A percentile compares a stretch with the other conserved stretches of the same genome.
These are phyloP conservation scores for Borealophlyctis nickersoniae DNA, from an alignment of 192 early-diverging fungal species.

Conservation along the genomic window DNA sequence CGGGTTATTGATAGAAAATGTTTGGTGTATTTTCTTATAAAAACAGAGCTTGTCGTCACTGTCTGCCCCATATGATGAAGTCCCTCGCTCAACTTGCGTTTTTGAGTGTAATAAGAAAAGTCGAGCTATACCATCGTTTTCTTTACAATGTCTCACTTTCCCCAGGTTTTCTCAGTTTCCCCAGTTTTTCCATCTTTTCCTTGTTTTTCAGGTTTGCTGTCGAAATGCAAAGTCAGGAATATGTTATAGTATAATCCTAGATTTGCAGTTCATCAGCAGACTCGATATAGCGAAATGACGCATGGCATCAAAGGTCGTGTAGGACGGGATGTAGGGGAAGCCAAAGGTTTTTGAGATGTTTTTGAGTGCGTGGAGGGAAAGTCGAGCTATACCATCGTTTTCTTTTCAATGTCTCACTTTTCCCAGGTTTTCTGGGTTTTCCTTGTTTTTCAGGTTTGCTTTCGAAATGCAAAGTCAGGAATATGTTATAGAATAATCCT, in stretches of 20 bases:
- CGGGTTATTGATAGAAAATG: no score
- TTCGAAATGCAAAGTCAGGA: conserved; percentile 1
- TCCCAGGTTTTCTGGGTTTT: neutral
- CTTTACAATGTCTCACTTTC: neutral
- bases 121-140: neutral
- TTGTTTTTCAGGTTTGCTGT: neutral
- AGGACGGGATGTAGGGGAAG: neutral
- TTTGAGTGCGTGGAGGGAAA: neutral
- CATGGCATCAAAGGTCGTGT: no score
- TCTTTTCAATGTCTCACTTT: neutral
- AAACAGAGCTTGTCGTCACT: no score
- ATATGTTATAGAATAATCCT: neutral
- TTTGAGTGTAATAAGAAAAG: neutral
- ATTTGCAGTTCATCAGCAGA: neutral
- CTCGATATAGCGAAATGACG: no score
- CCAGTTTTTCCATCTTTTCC: no score
- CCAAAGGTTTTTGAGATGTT: neutral
- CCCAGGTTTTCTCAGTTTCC: neutral
- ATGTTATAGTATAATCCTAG: neutral
- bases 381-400: neutral
- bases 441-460: neutral
- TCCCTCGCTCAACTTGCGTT: no score
- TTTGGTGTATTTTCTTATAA: no score
- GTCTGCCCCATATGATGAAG: no score
- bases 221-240: conserved; percentile 1